phyloP scores from a whole-genome alignment of 2,329 filamentous ascomycete species.

The Monosporascus cannonballus region DNA sequence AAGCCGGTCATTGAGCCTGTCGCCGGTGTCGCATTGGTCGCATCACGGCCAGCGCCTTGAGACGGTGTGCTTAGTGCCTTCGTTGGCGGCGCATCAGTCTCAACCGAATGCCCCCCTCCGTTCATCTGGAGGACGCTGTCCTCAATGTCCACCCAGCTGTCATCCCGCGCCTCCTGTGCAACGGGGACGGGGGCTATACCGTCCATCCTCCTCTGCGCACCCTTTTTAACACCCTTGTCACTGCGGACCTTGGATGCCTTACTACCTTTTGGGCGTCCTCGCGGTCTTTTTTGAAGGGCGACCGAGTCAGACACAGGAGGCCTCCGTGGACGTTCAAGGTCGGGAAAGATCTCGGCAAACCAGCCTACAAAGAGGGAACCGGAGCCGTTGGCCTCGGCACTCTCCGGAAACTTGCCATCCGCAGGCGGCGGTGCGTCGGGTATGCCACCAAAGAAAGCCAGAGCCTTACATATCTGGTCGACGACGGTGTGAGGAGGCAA shows the following conservation, averaged over 20 bases:
- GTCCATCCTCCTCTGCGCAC: slow-evolving; percentile 22
- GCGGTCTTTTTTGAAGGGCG: slow-evolving; percentile 33
- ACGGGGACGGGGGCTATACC: slow-evolving; percentile 9
- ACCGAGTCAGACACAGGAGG: slow-evolving; percentile 12
- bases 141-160: slow-evolving; percentile 41
- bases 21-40: slow-evolving; percentile 14
- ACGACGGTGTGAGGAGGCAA: slow-evolving; percentile 51
- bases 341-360: slow-evolving; percentile 58
- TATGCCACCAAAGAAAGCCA: slow-evolving; percentile 58
- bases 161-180: slow-evolving; percentile 25
- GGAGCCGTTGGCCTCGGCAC: slow-evolving; percentile 48
- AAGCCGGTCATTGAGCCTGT: slow-evolving; percentile 22
- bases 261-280: slow-evolving; percentile 53
- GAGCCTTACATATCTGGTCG: slow-evolving; percentile 55
- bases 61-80: slow-evolving; percentile 19
- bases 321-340: slow-evolving; percentile 25
- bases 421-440: slow-evolving; percentile 47
- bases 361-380: slow-evolving; percentile 55
- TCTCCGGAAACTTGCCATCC: slow-evolving; percentile 48
- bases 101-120: slow-evolving; percentile 22
- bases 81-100: slow-evolving; percentile 13
- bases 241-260: slow-evolving; percentile 40
- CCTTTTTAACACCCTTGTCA: slow-evolving; percentile 48
- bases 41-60: slow-evolving; percentile 9
- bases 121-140: slow-evolving; percentile 26